Base-by-base conservation (phyloP, 2,329 filamentous ascomycete species). In the Elsinoe fawcettii region DNA sequence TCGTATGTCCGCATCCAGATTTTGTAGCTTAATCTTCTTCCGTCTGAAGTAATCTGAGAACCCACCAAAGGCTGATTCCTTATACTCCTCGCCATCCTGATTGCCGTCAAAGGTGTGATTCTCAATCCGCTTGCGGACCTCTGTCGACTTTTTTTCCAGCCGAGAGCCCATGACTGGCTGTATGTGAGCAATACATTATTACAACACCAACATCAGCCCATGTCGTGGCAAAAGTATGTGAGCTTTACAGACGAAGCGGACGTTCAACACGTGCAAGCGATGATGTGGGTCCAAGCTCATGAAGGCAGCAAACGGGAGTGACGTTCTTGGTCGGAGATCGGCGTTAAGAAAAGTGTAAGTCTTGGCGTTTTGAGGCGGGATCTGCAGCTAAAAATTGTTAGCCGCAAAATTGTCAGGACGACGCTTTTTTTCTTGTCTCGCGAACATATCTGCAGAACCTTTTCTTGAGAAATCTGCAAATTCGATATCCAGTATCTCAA, bases 11-110 rank as follows among this genome's bases (percentile, higher is more conserved):
- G 84, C 85, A 72, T 99, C 93, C 27, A 93, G 81, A 66, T 99
- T 99, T 71, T 97, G 93, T 2, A 99, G 80, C 69, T 99, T 99
- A 71, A 96, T 84, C 77, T 95, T 96, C 77, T 99, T 99, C 57
- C 91, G 85, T 51, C 91, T 81, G 69, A 96, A 95, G 71, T 97
- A 99, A 67, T 97, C 92, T 22, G 78, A 74, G 66, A 97, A 95
- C 7, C 91, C 92, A 23, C 90, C 89, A 71, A 97, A 99, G 55
- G 81, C 82, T 61, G 90, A 96, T 1, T 79, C 82, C 59, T 86
- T 84, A 70, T 99, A 99, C 70, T 99, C 95, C 58, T 97, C 92
- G 58, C 93, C 92, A 22, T 81, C 80, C 69, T 96, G 90, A 66
- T 87, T 80, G 32, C 32, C 49, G 1, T 85, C 77, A 69, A 96